phyloP scores from a whole-genome alignment of 129 eudicot species.

The Ambrosia trifida region DNA sequence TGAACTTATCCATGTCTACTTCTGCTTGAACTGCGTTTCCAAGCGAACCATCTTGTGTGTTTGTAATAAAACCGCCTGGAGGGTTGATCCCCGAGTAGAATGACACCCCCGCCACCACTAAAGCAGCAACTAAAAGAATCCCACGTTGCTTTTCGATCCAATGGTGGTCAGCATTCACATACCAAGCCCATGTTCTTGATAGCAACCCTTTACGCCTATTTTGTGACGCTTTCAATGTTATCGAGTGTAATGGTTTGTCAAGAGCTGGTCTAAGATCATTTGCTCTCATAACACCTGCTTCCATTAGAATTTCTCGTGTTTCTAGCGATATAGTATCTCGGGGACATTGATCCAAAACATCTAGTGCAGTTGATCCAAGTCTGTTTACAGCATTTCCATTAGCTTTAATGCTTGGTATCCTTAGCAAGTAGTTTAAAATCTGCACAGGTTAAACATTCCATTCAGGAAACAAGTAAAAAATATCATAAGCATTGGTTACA shows the following conservation, averaged over 20 bases:
- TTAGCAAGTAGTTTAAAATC: conserved; percentile 24
- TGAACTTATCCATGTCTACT: conserved; percentile 31
- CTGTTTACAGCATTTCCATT: conserved; percentile 30
- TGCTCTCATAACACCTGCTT: conserved; percentile 21
- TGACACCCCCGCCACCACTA: conserved; percentile 23
- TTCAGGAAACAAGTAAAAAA: neutral
- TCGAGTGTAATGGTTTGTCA: neutral
- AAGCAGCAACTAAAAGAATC: conserved; percentile 21
- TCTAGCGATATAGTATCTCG: conserved; percentile 29
- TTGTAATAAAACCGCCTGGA: conserved; percentile 20
- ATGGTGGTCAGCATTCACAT: conserved; percentile 12
- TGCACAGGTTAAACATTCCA: conserved; percentile 3
- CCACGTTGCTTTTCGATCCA: conserved; percentile 39
- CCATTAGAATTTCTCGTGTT: conserved; percentile 22
- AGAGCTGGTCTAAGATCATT: conserved; percentile 22
- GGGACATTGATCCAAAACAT: conserved; percentile 27
- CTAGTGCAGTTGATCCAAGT: conserved; percentile 27
- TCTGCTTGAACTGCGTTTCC: conserved; percentile 36
- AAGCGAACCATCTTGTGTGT: conserved; percentile 12
- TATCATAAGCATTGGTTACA: neutral
- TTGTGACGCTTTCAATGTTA: neutral
- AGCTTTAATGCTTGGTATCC: conserved; percentile 28
- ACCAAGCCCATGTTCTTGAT: conserved; percentile 28
- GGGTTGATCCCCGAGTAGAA: conserved; percentile 33
- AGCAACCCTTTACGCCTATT: conserved; percentile 8